Percentiles rank a stretch among this genome's conserved stretches.
phyloP scores from a whole-genome alignment of 306 rosid genomes.

The Acacia confusa region DNA sequence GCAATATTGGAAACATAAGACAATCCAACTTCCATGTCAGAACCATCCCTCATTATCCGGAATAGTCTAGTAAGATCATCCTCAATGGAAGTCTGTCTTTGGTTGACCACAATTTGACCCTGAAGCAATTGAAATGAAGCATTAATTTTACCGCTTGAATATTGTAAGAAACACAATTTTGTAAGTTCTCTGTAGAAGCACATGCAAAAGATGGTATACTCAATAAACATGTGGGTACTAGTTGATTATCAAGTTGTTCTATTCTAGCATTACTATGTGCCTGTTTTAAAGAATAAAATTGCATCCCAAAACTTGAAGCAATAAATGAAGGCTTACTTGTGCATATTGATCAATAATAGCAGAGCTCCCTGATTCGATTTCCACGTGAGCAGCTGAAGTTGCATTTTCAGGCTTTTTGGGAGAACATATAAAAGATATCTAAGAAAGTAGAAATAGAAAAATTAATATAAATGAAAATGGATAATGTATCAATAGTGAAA shows the following conservation, averaged over 20 bases:
- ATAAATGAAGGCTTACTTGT: neutral
- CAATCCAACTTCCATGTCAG: neutral
- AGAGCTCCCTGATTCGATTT: neutral
- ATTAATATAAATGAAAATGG: neutral
- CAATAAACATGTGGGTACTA: neutral
- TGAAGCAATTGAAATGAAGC: neutral
- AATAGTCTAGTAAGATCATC: conserved; percentile 16
- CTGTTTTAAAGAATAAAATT: neutral
- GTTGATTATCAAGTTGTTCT: neutral
- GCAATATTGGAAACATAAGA: neutral
- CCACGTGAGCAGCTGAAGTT: neutral
- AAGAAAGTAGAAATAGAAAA: neutral
- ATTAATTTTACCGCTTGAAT: neutral
- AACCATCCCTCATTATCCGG: neutral
- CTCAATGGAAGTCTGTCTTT: neutral
- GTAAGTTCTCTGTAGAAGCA: no score
- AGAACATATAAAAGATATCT: neutral
- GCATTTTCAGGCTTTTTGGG: neutral
- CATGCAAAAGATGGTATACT: no score
- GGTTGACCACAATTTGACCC: neutral
- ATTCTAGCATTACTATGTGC: neutral
- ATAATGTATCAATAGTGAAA: neutral
- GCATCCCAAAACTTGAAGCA: neutral
- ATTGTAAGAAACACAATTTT: no score
- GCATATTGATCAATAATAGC: neutral